Percentiles rank a stretch among this genome's conserved stretches.
phyloP scores from a whole-genome alignment of 2,329 filamentous ascomycete genomes.

The Ampelomyces quisqualis region DNA sequence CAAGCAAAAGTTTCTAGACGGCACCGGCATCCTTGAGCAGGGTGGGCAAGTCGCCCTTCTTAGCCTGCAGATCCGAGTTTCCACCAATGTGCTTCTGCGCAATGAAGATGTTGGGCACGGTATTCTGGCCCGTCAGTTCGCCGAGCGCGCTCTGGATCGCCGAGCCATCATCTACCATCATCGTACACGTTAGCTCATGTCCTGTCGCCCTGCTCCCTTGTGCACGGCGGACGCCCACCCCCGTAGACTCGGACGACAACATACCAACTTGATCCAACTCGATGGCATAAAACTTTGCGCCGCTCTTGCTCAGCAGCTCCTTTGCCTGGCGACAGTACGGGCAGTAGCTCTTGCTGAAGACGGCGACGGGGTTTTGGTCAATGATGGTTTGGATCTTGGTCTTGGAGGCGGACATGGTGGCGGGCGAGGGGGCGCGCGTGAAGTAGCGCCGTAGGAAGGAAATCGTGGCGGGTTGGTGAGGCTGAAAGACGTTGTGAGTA shows the following conservation, averaged over 20 bases:
- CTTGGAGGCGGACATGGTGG: conserved; percentile 79
- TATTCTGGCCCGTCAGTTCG: conserved; percentile 78
- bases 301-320: conserved; percentile 65
- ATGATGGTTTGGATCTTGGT: conserved; percentile 83
- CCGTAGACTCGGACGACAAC: conserved; percentile 27
- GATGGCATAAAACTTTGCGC: conserved; percentile 71
- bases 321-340: conserved; percentile 86
- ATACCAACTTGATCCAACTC: conserved; percentile 84
- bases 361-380: conserved; percentile 83
- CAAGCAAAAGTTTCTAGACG: conserved; percentile 47
- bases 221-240: background rate
- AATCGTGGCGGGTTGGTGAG: conserved; percentile 52
- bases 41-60: conserved; percentile 62
- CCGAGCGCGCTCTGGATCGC: conserved; percentile 81
- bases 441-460: conserved; percentile 74
- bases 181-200: background rate
- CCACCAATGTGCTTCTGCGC: conserved; percentile 88
- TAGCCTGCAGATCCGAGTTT: conserved; percentile 81
- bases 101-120: conserved; percentile 97
- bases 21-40: conserved; percentile 67
- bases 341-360: conserved; percentile 98
- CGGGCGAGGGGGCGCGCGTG: conserved; percentile 57
- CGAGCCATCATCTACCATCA: conserved; percentile 68
- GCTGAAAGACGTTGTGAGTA: background rate
- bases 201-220: conserved; percentile 23